phyloP scores from a whole-genome alignment of 1,284 basidiomycete genomes.

The Veloporphyrellus conicus region DNA sequence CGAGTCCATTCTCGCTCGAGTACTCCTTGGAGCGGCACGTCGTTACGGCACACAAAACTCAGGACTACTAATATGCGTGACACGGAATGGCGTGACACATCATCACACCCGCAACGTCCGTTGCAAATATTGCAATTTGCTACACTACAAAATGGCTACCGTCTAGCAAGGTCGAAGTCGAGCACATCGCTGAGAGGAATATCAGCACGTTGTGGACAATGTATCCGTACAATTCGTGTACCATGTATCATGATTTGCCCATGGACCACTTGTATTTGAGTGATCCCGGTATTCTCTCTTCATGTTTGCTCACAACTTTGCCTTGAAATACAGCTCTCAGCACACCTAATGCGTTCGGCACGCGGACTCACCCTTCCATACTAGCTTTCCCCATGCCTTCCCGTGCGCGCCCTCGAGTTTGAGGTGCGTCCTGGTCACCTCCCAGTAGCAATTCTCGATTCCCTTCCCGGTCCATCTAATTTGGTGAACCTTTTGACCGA shows the following conservation, averaged over 20 bases:
- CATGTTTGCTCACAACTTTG: slow-evolving; percentile 33
- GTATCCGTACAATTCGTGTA: not conserved
- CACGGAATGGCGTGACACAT: slow-evolving; percentile 12
- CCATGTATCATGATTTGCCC: slow-evolving; percentile 28
- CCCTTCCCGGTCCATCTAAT: slow-evolving; percentile 67
- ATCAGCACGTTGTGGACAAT: not conserved
- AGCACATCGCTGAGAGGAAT: not conserved
- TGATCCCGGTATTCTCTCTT: slow-evolving; percentile 36
- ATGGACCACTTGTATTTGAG: slow-evolving; percentile 40
- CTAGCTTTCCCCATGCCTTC: slow-evolving; percentile 71
- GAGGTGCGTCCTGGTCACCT: slow-evolving; percentile 62
- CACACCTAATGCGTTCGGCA: not conserved
- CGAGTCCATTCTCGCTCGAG: slow-evolving; percentile 46
- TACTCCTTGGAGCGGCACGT: not conserved
- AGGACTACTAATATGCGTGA: slow-evolving; percentile 13
- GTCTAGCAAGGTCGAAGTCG: too few relatives aligned
- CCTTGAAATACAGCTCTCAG: slow-evolving; percentile 28
- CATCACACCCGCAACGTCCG: not conserved
- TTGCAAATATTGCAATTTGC: too few relatives aligned
- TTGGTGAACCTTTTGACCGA: slow-evolving; percentile 66
- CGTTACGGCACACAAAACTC: not conserved
- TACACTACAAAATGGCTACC: too few relatives aligned
- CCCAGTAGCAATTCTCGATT: slow-evolving; percentile 66
- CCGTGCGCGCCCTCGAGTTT: slow-evolving; percentile 70
- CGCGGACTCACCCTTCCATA: slow-evolving; percentile 65